Evolutionary conservation across 208 protist species (phyloP).

Genomic region (Acanthamoeba culbertsoni): DNA sequence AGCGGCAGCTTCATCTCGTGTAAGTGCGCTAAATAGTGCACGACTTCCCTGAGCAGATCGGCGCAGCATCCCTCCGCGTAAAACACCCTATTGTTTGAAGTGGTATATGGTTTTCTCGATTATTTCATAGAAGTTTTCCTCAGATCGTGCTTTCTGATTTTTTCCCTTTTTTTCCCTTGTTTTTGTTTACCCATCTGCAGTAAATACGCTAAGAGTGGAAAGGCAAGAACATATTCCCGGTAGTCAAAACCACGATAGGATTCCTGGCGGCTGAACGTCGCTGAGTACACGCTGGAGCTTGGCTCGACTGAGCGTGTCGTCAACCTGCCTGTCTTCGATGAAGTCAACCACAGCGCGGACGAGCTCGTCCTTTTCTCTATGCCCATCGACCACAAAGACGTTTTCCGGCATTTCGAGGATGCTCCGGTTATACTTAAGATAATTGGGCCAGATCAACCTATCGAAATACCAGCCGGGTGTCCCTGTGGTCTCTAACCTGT

Average conservation of each 20-base stretch:
- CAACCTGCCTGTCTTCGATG: not conserved
- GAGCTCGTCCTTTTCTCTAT: not conserved
- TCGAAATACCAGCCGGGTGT: conserved; percentile 10
- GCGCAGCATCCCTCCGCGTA: not conserved
- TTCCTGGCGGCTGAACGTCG: not conserved
- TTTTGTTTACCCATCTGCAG: too few species aligned
- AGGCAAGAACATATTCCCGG: not conserved
- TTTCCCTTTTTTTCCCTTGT: too few species aligned
- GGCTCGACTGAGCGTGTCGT: not conserved
- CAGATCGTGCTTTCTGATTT: too few species aligned
- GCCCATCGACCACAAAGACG: not conserved
- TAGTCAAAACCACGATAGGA: not conserved
- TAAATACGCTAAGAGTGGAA: not conserved
- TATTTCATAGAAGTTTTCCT: too few species aligned
- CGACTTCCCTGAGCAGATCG: not conserved
- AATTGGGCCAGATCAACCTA: not conserved
- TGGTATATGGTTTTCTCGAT: too few species aligned
- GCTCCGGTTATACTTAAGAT: not conserved
- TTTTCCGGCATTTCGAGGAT: not conserved
- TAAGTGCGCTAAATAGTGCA: not conserved
- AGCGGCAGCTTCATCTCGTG: not conserved
- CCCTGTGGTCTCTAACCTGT: not conserved
- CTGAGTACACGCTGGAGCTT: not conserved
- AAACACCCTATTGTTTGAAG: too few species aligned
- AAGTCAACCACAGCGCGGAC: not conserved